Evolutionary conservation across 2,329 filamentous ascomycete species (phyloP), one percentile per base, ranked within the genome.

Genomic region (Colletotrichum agaves): DNA sequence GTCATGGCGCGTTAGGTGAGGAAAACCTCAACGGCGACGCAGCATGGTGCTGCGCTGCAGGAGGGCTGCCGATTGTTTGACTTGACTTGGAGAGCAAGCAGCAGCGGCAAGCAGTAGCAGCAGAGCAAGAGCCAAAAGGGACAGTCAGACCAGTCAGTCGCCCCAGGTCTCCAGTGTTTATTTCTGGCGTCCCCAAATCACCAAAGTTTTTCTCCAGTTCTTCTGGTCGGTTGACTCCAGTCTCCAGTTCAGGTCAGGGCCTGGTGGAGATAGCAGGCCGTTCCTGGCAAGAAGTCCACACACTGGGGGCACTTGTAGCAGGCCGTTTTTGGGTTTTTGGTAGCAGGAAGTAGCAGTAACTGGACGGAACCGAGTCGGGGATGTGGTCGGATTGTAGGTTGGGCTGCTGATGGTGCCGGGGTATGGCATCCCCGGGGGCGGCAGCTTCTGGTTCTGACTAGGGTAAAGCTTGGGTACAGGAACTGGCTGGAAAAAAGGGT

Each of bases 21-120:
- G 47, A 55, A 52, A 46, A 61, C 67, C 53, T 70, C 63, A 67
- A 49, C 43, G 57, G 66, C 50, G 44, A 69, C 37, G 56, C 62
- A 67, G 62, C 66, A 69, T 69, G 62, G 57, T 69, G 66, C 62
- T 69, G 66, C 62, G 53, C 65, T 64, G 61, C 53, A 57, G 58
- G 46, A 27, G 46, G 58, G 65, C 47, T 59, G 63, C 41, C 64
- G 60, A 49, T 27, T 61, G 62, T n/a, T 37, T 27, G 19, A 47
- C 56, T 31, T n/a, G 43, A 59, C 19, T 31, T 27, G 23, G 17
- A 37, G 23, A 58, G 39, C 55, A 58, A 23, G 43, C 41, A 21
- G 33, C 58, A 61, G 33, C 57, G 33, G n/a, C n/a, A 27, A 49
- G 33, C 46, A 31, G 15, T 21, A 2, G 23, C 47, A 33, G 23